Base-by-base conservation (phyloP, 371 early-diverging fungal species). In the Mucor irregularis region DNA sequence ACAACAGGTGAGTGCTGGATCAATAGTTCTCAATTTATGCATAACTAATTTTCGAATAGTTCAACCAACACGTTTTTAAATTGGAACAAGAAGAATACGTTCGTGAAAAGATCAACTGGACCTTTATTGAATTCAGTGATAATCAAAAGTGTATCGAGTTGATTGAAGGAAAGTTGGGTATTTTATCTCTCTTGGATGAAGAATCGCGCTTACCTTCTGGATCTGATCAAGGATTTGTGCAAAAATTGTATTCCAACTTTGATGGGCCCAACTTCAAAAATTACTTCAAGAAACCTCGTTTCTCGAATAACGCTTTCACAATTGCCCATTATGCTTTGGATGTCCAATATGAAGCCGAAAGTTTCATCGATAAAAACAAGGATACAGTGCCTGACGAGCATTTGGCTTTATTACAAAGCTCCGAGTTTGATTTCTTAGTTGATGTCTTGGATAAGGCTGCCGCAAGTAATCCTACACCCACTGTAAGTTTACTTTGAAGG, bases 91-190 rank as follows among this genome's bases (percentile, higher is more conserved):
- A 95, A 64, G 94, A 94, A 70, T 99, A 99, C 65, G 85, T 93
- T 14, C 85, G 90, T 13, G 97, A 94, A 75, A 82, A 93, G 69
- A 95, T 99, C 64, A 84, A 90, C 64, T 98, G 92, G 90, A 86
- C 80, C 26, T 90, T 90, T 58, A 89, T 91, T 43, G 96, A 98
- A 58, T 99, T 99, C 83, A 95, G 95, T 53, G 99, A 99, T 76
- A 96, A 99, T 66, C 96, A 97, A 69, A 97, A 96, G n/a, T 98
- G 99, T 78, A 99, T 99, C 58, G 96, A 97, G 55, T 76, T 99
- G 69, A 98, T 99, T 57, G 99, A 99, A 77, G 91, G 90, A 59
- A 90, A 86, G 60, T 77, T 95, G 45, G 99, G 99, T 64, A 92
- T 99, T 30, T 80, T 99, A 28, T 83, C 91, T 14, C 82, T 98